phyloP scores from a whole-genome alignment of 1,284 basidiomycete species.

The Ustilago vetiveriae region DNA sequence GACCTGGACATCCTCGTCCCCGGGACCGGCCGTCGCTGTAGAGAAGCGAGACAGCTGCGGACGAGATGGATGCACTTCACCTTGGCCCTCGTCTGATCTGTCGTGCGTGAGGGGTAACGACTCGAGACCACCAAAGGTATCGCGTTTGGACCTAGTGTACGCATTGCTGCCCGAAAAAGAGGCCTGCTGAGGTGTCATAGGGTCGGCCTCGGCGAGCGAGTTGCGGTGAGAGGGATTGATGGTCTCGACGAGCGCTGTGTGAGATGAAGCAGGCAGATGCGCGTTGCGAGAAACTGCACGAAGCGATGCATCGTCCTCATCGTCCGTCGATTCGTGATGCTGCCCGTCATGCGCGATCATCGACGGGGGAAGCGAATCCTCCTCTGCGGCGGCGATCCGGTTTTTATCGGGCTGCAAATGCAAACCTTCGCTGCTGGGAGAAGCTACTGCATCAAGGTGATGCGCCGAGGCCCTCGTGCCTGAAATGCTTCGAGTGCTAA shows the following conservation, averaged over 20 bases:
- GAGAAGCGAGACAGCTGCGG: conserved; percentile 35
- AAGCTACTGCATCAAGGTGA: conserved; percentile 28
- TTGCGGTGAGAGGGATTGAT: conserved; percentile 15
- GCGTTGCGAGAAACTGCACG: conserved; percentile 17
- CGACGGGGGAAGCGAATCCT: conserved; percentile 18
- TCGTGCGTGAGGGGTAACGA: conserved; percentile 6
- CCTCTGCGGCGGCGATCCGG: conserved; percentile 15
- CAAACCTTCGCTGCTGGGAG: conserved; percentile 33
- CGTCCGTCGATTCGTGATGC: conserved; percentile 10
- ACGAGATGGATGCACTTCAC: conserved; percentile 2
- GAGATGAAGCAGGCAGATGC: conserved; percentile 18
- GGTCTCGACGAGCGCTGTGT: conserved; percentile 34
- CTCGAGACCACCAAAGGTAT: conserved; percentile 37
- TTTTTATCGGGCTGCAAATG: conserved; percentile 6
- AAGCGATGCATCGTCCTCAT: conserved; percentile 28
- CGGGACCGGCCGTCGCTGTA: conserved; percentile 8
- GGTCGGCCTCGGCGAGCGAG: conserved; percentile 5
- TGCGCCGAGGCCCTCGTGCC: conserved; percentile 25
- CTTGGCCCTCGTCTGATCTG: neutral
- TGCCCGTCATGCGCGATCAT: conserved; percentile 5
- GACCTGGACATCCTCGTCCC: conserved; percentile 2
- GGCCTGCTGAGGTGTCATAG: neutral
- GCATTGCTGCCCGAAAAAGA: neutral
- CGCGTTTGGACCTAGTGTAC: conserved; percentile 15
- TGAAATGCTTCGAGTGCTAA: conserved; percentile 24